Evolutionary conservation across 2,329 filamentous ascomycete species (phyloP), one percentile per base, ranked within the genome.

Genomic region (Falciphora oryzae): DNA sequence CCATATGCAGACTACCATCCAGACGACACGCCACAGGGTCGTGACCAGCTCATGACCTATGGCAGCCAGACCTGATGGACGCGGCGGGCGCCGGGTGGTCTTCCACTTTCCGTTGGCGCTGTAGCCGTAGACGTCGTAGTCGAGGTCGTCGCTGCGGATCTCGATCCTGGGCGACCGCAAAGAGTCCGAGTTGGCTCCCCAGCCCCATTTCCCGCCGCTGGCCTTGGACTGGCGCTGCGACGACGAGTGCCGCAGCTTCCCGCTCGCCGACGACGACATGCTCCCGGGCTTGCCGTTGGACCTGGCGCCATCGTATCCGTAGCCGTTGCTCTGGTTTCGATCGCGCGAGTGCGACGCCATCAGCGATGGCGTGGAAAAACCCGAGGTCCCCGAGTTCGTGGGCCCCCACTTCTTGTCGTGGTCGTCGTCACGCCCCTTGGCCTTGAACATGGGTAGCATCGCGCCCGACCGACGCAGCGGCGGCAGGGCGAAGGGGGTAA

Each of bases 1-100:
- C 80, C 90, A 95, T 73, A 87, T 87, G 18, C 78, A 68, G 59
- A 88, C 74, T 27, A 85, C 86, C 74, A 90, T 83, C 81, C 84
- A 85, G 7, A 80, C 80, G 4, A 93, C 87, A 61, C 84, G 80
- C 77, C 84, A 86, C 25, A 88, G 70, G 59, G 84, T 88, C 11
- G 79, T 82, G 75, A 81, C 82, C 53, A 92, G 76, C 73, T 94
- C 89, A 31, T 80, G 78, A 38, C 78, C 73, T 7, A 90, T 81
- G 65, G 59, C 57, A 62, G 35, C 59, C 61, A 61, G 63, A 59
- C 65, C 38, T 53, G 64, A 59, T 68, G 64, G 35, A 70, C 65
- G 25, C 73, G 70, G 64, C 68, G 62, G 62, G 44, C 62, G 63
- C 5, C 32, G 64, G n/a, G 67, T 68, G 31, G 71, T 70, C 67